A percentile compares a stretch with the other conserved stretches of the same genome.
Conservation (phyloP, 305 asterid genomes). For the Fraxinus latifolia region DNA sequence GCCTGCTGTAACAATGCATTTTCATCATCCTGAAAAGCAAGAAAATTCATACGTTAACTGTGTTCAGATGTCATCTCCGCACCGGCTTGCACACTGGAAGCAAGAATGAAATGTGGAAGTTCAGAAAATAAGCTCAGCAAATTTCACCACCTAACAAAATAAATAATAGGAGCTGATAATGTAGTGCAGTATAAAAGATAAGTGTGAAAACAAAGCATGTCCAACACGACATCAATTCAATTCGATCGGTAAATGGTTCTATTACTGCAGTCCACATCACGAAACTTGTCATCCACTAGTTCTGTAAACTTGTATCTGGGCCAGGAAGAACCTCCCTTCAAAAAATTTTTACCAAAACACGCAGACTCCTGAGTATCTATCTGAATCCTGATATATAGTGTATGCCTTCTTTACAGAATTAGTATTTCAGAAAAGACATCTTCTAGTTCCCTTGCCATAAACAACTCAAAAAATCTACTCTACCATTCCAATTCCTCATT, state of each 20-base stretch:
- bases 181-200: background rate
- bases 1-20: slow-evolving; percentile 89
- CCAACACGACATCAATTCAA: background rate
- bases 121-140: slow-evolving; percentile 6
- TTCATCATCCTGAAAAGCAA: slow-evolving; percentile 73
- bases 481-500: background rate
- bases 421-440: background rate
- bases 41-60: slow-evolving; percentile 14
- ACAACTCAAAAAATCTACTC: background rate
- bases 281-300: background rate
- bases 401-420: background rate
- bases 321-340: background rate
- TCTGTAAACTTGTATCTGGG: background rate
- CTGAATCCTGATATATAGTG: background rate
- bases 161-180: background rate
- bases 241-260: background rate
- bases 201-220: slow-evolving; percentile 7
- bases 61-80: background rate
- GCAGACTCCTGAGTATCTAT: background rate
- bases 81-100: background rate
- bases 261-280: background rate
- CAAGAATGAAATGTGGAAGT: slow-evolving; percentile 11
- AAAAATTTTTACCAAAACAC: background rate
- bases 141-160: background rate
- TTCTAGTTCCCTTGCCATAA: slow-evolving; percentile 10